phyloP scores from a whole-genome alignment of 306 rosid species.

The Inga leiocalycina region DNA sequence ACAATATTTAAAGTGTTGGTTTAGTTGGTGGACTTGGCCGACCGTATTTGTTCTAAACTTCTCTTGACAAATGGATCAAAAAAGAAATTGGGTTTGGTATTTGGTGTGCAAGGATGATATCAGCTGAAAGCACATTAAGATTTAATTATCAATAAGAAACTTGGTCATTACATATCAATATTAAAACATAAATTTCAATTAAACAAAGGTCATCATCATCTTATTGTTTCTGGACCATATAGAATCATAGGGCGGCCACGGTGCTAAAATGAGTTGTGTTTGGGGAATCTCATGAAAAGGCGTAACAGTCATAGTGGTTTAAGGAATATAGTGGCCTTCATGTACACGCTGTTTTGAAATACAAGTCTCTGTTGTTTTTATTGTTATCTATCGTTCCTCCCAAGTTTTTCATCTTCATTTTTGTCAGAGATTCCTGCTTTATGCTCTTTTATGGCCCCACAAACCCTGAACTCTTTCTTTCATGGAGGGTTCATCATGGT shows the following conservation, averaged over 20 bases:
- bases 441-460: slow-evolving; percentile 45
- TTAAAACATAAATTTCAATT: neutral
- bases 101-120: slow-evolving; percentile 48
- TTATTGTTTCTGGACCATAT: slow-evolving; percentile 49
- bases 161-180: slow-evolving; percentile 14
- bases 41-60: slow-evolving; percentile 13
- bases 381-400: slow-evolving; percentile 6
- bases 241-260: slow-evolving; percentile 83
- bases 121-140: slow-evolving; percentile 38
- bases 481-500: slow-evolving; percentile 33
- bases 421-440: slow-evolving; percentile 36
- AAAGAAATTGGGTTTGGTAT: slow-evolving; percentile 57
- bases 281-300: slow-evolving; percentile 72
- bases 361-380: neutral
- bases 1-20: slow-evolving; percentile 20
- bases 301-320: slow-evolving; percentile 49
- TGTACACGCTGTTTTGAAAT: slow-evolving; percentile 59
- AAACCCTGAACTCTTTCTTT: slow-evolving; percentile 39
- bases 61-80: slow-evolving; percentile 34
- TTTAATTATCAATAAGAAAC: neutral
- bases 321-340: slow-evolving; percentile 69
- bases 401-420: slow-evolving; percentile 48
- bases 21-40: slow-evolving; percentile 40
- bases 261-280: slow-evolving; percentile 47
- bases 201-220: slow-evolving; percentile 45